Conservation (phyloP, 257 asterid species). For the Solanum microdontum region DNA sequence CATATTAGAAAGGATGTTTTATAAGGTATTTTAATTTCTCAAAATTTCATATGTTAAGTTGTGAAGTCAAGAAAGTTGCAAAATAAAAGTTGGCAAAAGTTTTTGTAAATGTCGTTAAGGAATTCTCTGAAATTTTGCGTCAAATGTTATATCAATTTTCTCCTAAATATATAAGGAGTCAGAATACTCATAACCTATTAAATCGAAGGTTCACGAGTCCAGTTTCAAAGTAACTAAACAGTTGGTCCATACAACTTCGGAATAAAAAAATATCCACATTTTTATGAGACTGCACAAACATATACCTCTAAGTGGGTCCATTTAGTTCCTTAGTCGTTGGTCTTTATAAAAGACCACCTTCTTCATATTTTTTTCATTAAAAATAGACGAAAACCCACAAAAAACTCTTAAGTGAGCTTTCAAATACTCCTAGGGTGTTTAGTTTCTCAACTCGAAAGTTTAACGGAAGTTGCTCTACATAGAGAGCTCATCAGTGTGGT, state of each 20-base stretch:
- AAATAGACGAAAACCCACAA: not conserved
- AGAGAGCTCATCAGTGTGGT: not conserved
- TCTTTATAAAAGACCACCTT: not conserved
- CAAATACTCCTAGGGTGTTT: not conserved
- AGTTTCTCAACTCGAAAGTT: not conserved
- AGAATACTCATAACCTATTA: not conserved
- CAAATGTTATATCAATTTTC: not conserved
- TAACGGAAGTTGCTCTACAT: too few relatives aligned
- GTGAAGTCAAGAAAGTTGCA: not conserved
- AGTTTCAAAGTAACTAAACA: not conserved
- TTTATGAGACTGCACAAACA: not conserved
- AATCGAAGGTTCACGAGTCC: not conserved
- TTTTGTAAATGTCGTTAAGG: not conserved
- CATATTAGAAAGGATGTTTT: not conserved
- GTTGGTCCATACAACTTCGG: not conserved
- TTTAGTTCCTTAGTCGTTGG: not conserved
- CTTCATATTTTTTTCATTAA: too few relatives aligned
- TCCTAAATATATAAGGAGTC: not conserved
- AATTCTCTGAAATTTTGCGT: too few relatives aligned
- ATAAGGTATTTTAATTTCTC: not conserved
- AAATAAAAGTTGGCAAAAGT: too few relatives aligned
- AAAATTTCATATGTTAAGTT: not conserved
- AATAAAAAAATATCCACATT: not conserved
- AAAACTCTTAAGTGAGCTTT: not conserved
- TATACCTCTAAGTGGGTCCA: not conserved